Conservation (phyloP, 2,329 filamentous ascomycete genomes). For the Pyricularia pennisetigena region DNA sequence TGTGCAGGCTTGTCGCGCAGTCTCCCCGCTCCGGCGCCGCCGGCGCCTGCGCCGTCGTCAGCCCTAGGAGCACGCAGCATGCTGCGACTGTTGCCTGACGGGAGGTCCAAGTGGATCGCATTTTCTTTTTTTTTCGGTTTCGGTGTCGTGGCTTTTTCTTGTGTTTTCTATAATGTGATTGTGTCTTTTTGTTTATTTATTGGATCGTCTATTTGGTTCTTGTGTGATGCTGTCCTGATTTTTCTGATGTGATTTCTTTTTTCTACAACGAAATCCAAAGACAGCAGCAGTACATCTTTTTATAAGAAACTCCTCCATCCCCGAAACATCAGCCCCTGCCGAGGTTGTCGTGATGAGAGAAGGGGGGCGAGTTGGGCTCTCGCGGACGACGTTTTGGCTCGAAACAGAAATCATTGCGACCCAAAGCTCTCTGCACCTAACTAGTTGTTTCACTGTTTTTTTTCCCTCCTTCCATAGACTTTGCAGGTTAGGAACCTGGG, state of each 20-base stretch:
- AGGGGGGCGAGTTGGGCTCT: not conserved
- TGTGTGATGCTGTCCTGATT: not conserved
- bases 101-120: not conserved
- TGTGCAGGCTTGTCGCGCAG: conserved; percentile 13
- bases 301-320: not conserved
- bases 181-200: not conserved
- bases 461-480: no score
- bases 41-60: not conserved
- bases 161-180: not conserved
- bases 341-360: not conserved
- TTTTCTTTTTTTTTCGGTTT: not conserved
- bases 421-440: not conserved
- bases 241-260: not conserved
- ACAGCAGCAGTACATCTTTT: not conserved
- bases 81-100: not conserved
- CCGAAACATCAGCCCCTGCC: not conserved
- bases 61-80: not conserved
- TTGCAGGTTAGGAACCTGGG: no score
- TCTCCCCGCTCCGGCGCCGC: not conserved
- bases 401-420: not conserved
- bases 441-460: no score
- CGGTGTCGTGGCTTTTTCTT: not conserved
- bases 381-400: not conserved
- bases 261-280: not conserved
- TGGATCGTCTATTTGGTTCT: no score